Evolutionary conservation across 106 monocot genomes (phyloP).

Genomic region (Gastrodia elata): DNA sequence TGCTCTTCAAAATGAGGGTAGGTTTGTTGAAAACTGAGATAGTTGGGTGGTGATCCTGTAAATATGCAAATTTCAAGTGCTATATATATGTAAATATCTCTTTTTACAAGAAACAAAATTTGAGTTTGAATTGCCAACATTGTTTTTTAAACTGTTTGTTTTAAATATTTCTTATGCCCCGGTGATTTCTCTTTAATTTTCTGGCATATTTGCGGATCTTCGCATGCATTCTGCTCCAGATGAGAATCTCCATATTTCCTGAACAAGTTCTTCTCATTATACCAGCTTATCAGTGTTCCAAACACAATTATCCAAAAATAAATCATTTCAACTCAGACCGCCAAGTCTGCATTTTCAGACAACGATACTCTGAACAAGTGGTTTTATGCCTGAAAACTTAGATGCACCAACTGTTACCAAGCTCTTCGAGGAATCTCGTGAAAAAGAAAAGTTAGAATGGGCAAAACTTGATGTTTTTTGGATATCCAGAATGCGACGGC

Average conservation of each 20-base stretch:
- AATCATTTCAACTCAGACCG: conserved; percentile 5
- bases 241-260: conserved; percentile 42
- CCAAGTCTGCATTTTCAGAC: conserved; percentile 6
- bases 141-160: not conserved
- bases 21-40: too few relatives aligned
- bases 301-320: conserved; percentile 14
- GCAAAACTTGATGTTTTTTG: conserved; percentile 43
- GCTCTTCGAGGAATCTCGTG: conserved; percentile 10
- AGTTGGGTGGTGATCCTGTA: too few relatives aligned
- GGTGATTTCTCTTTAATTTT: conserved; percentile 3
- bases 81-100: too few relatives aligned
- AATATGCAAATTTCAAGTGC: too few relatives aligned
- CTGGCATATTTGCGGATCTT: conserved; percentile 82
- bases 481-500: conserved; percentile 51
- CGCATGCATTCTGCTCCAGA: conserved; percentile 25
- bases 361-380: conserved; percentile 21
- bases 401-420: conserved; percentile 22
- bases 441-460: conserved; percentile 70
- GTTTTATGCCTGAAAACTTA: conserved; percentile 11
- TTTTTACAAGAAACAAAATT: too few relatives aligned
- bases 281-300: conserved; percentile 42
- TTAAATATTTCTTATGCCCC: not conserved
- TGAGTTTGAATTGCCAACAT: not conserved
- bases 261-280: conserved; percentile 72
- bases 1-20: too few relatives aligned